phyloP scores from a whole-genome alignment of 148 eudicot species.

The Nyssa sinensis region DNA sequence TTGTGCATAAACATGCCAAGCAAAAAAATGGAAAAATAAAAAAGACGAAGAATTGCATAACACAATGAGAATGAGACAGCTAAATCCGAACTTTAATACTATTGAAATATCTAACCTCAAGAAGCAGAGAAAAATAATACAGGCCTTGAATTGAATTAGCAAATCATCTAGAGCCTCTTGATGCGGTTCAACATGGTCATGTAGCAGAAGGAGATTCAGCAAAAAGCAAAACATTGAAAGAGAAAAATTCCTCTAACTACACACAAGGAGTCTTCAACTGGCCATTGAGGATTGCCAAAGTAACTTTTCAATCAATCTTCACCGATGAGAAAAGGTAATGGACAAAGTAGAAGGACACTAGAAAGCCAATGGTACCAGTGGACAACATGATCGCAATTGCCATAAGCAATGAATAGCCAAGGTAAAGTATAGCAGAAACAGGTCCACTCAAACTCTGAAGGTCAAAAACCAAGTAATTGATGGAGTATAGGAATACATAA shows the following conservation, averaged over 20 bases:
- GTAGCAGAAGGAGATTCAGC: conserved; percentile 2
- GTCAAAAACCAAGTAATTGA: conserved; percentile 58
- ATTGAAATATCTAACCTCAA: not conserved
- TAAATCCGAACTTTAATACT: not conserved
- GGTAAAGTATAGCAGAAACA: conserved; percentile 54
- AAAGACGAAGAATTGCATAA: not conserved
- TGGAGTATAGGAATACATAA: conserved; percentile 63
- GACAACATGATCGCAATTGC: conserved; percentile 61
- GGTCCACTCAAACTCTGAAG: conserved; percentile 60
- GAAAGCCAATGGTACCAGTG: conserved; percentile 65
- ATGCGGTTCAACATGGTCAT: not conserved
- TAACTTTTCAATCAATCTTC: conserved; percentile 43
- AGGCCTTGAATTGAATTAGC: conserved; percentile 3
- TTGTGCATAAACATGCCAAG: not conserved
- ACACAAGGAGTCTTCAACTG: not conserved
- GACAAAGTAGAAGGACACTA: conserved; percentile 54
- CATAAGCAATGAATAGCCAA: conserved; percentile 62
- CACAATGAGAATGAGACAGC: conserved; percentile 11
- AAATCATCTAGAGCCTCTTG: conserved; percentile 7
- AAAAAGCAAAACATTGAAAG: conserved; percentile 7
- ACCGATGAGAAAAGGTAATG: conserved; percentile 67
- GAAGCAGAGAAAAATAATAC: conserved; percentile 8
- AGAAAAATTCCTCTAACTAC: not conserved
- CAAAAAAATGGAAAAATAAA: not conserved
- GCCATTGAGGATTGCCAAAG: not conserved